These are phyloP conservation scores for Cucurbitaria berberidis DNA, from an alignment of 2,329 filamentous ascomycete species.

Conservation along the genomic window DNA sequence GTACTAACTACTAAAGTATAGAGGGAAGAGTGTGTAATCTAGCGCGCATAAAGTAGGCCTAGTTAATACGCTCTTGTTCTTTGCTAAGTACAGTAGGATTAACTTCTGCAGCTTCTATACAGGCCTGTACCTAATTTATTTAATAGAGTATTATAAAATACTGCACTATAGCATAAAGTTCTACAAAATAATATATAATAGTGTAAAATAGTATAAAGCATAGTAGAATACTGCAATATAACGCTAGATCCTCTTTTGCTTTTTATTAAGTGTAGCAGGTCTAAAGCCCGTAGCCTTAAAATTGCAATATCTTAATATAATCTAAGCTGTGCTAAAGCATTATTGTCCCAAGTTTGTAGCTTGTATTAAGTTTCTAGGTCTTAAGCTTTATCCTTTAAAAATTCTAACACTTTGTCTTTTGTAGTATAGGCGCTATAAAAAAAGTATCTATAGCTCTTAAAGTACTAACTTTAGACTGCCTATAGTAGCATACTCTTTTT, in stretches of 20 bases:
- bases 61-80: too few species aligned
- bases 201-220: too few species aligned
- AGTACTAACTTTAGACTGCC: constrained; percentile 65
- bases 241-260: constrained; percentile 73
- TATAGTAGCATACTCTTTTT: constrained; percentile 63
- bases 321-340: constrained; percentile 24
- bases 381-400: constrained; percentile 64
- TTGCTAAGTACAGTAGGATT: too few species aligned
- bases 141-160: too few species aligned
- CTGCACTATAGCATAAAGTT: too few species aligned
- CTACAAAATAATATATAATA: too few species aligned
- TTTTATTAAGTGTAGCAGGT: constrained; percentile 60
- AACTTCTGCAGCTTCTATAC: too few species aligned
- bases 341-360: constrained; percentile 30
- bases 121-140: too few species aligned
- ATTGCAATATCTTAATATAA: constrained; percentile 27
- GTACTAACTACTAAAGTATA: too few species aligned
- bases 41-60: too few species aligned
- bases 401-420: constrained; percentile 45
- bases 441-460: constrained; percentile 49
- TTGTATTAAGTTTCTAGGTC: constrained; percentile 61
- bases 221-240: too few species aligned
- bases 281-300: constrained; percentile 39
- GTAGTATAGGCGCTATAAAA: constrained; percentile 38
- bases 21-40: too few species aligned